Base-by-base conservation (phyloP, 1,284 basidiomycete species). In the Trichosporon asahii region DNA sequence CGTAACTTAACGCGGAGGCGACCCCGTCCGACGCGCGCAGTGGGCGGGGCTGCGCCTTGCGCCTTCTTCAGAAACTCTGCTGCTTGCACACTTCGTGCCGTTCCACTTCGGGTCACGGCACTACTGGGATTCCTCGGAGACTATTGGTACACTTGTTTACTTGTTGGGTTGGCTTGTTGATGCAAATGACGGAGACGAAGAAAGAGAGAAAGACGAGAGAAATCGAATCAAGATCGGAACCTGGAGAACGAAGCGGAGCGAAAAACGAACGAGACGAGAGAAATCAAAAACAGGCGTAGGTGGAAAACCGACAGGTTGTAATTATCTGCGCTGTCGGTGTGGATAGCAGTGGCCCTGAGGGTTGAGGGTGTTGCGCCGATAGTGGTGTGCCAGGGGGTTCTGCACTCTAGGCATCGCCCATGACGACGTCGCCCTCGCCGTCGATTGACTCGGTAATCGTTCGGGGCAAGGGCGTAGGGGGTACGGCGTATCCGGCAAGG, bases 401-500 rank as follows among this genome's bases (percentile, higher is more conserved):
- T n/a, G 27, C 23, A 33, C 57, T n/a, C 57, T 57, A 61, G 29
- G 57, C 57, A 31, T 72, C 71, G 53, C 65, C 68, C 72, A 73
- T 73, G 64, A 71, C 68, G 7, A 73, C 65, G 61, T 73, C 72
- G 61, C 72, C 72, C 66, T 73, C 72, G 53, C 21, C 37, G 65
- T 73, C 70, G 64, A 69, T 23, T 27, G 67, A 29, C 27, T 61
- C 57, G 15, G 57, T 37, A 46, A 31, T 64, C 35, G 31, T 29
- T 21, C 55, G 18, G 55, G 33, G 12, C 12, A 27, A 5, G 18
- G 64, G 18, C 40, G 37, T 25, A 18, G 64, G 53, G 11, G 53
- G 49, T n/a, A 53, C 66, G 7, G 49, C 21, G 61, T 37, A 46
- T 27, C 66, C 68, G n/a, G 76, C 73, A 31, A 85, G 72, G 11